Conservation (phyloP, 169 alveolate species). For the Babesia divergens region DNA sequence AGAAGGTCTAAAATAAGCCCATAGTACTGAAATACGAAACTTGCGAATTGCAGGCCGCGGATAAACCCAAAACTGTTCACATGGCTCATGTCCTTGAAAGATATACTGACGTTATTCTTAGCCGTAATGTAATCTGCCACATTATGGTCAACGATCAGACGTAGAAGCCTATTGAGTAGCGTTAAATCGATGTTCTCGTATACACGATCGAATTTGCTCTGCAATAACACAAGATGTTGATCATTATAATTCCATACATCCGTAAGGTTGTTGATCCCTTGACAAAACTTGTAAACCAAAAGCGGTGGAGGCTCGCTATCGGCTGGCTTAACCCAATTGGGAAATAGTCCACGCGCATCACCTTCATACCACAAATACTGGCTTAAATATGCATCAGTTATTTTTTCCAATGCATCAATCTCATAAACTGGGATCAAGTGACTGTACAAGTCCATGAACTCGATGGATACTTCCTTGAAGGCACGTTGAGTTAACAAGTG, state of each 20-base stretch:
- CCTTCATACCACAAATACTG: slow-evolving; percentile 99
- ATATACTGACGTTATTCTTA: slow-evolving; percentile 95
- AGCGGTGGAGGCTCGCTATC: slow-evolving; percentile 99
- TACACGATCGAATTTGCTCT: slow-evolving; percentile 84
- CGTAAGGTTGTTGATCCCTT: slow-evolving; percentile 97
- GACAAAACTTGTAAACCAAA: slow-evolving; percentile 97
- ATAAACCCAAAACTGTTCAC: slow-evolving; percentile 97
- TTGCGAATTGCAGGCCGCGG: slow-evolving; percentile 96
- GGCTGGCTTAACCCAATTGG: slow-evolving; percentile 99
- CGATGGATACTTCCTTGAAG: slow-evolving; percentile 97
- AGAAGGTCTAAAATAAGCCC: slow-evolving; percentile 90
- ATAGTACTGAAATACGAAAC: slow-evolving; percentile 95
- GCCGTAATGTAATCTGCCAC: slow-evolving; percentile 99
- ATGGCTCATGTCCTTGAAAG: slow-evolving; percentile 99
- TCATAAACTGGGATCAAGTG: slow-evolving; percentile 99
- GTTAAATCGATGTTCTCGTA: slow-evolving; percentile 98
- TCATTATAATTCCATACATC: slow-evolving; percentile 97
- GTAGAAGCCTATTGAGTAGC: slow-evolving; percentile 92
- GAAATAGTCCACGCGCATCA: slow-evolving; percentile 95
- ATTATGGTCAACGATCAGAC: slow-evolving; percentile 99
- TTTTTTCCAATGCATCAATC: slow-evolving; percentile 99
- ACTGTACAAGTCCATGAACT: slow-evolving; percentile 97
- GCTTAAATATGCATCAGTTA: slow-evolving; percentile 99
- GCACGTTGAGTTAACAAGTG: slow-evolving; percentile 98
- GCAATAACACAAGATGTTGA: slow-evolving; percentile 89